Evolutionary conservation across 2,329 filamentous ascomycete species (phyloP).

Genomic region (Neonectria punicea): DNA sequence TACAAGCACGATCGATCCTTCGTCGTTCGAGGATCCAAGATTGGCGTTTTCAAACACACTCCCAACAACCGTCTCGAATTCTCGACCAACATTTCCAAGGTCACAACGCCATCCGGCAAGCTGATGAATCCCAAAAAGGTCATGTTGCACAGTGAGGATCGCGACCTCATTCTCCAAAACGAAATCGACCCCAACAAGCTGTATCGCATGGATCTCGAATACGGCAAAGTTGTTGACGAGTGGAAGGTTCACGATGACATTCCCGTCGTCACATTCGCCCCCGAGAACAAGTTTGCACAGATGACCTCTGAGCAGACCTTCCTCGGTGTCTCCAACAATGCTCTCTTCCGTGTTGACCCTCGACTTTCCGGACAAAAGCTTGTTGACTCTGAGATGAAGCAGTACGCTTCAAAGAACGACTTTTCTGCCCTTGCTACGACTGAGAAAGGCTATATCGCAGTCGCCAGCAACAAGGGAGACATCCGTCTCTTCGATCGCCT

Average conservation of each 20-base stretch:
- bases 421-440: slow-evolving; percentile 96
- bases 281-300: slow-evolving; percentile 97
- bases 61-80: slow-evolving; percentile 93
- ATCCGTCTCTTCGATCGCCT: slow-evolving; percentile 96
- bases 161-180: slow-evolving; percentile 90
- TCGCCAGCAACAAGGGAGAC: slow-evolving; percentile 97
- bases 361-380: slow-evolving; percentile 91
- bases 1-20: slow-evolving; percentile 98
- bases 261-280: slow-evolving; percentile 88
- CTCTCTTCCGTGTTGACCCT: slow-evolving; percentile 92
- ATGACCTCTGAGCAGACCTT: slow-evolving; percentile 97
- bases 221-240: slow-evolving; percentile 97
- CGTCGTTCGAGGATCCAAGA: slow-evolving; percentile 96
- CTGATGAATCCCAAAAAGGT: slow-evolving; percentile 95
- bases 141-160: slow-evolving; percentile 93
- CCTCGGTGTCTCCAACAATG: slow-evolving; percentile 91
- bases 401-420: slow-evolving; percentile 96
- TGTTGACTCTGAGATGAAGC: slow-evolving; percentile 91
- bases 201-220: slow-evolving; percentile 97
- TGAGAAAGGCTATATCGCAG: slow-evolving; percentile 95
- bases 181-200: slow-evolving; percentile 85
- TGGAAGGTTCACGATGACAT: slow-evolving; percentile 99
- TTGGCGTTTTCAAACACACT: slow-evolving; percentile 98
- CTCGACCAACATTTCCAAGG: slow-evolving; percentile 95
- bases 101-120: slow-evolving; percentile 86